Base-by-base conservation (phyloP, 306 rosid genomes). In the Corylus americana region DNA sequence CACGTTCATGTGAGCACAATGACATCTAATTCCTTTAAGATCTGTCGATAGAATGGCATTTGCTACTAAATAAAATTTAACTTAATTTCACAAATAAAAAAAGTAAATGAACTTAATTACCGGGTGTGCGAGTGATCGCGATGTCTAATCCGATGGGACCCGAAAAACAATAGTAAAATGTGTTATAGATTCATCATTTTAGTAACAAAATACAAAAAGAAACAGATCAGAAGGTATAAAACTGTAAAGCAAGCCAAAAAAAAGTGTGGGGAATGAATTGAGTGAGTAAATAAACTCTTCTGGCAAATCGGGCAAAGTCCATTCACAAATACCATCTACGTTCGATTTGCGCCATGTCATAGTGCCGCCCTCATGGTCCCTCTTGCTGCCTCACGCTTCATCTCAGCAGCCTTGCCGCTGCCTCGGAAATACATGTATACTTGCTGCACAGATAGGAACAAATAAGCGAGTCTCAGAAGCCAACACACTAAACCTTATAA, bases 401-500 rank as follows among this genome's bases (percentile, higher is more conserved):
- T 70, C 55, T 80, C 87, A 55, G 83, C 84, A 76, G 92, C 91
- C 89, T 93, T 93, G 75, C 99, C 99, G 44, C 97, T 95, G 81
- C 98, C 96, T 39, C 98, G 95, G 90, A 95, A 95, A 79, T 95
- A 95, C 91, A 86, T 83, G 84, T 89, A 91, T 77, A 95, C 99
- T 95, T 91, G 94, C 98, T 95, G 96, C 88, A 84, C 88, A 84
- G 81, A 73, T 69, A 68, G 62, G 25, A 81, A 55, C 54, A 73
- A 78, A 59, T 17, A 81, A 44, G 61, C 35, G 61, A 86, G 39
- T 73, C 76, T 75, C 55, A 79, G 81, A 73, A 66, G 51, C 8
- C 66, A 29, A 29, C 68, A 44, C 25, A 70, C 70, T 35, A 59
- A 16, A 29, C 53, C 14, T 49, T 42, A 55, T 11, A 53, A 68